Evolutionary conservation across 768 basidiomycete species (phyloP).

Genomic region (Leucocoprinus sp.): DNA sequence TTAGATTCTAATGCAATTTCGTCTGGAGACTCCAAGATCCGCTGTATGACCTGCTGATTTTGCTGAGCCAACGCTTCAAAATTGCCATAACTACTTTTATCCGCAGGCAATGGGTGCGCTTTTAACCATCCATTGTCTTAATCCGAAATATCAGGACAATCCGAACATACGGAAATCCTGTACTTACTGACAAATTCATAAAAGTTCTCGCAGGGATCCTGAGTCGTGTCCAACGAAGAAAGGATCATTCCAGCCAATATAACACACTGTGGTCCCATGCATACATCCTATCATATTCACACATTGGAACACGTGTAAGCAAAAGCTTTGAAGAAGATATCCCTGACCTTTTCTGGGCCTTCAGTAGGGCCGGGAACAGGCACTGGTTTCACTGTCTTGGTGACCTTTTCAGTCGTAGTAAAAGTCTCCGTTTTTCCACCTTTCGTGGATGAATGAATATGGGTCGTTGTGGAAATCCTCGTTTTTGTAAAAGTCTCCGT

Average conservation of each 20-base stretch:
- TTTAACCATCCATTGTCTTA: constrained; percentile 85
- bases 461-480: constrained; percentile 27
- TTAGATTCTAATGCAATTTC: constrained; percentile 26
- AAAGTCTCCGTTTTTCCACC: constrained; percentile 17
- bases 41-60: constrained; percentile 72
- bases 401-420: constrained; percentile 22
- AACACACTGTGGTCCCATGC: constrained; percentile 75
- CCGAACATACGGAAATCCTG: not conserved
- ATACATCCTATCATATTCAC: constrained; percentile 40
- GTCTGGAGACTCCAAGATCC: constrained; percentile 44
- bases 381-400: constrained; percentile 25
- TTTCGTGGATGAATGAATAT: constrained; percentile 13
- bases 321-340: not conserved
- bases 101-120: constrained; percentile 77
- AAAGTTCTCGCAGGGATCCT: constrained; percentile 95
- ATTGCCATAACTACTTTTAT: constrained; percentile 63
- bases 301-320: not conserved
- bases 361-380: constrained; percentile 45
- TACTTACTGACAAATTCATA: constrained; percentile 86
- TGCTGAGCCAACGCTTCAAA: constrained; percentile 67
- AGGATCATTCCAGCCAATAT: constrained; percentile 76
- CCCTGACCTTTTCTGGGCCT: constrained; percentile 43
- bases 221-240: constrained; percentile 65
- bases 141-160: not conserved
- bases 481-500: constrained; percentile 35